Evolutionary conservation across 176 grass and related monocot genomes (phyloP).

Genomic region (Musa troglodytarum): DNA sequence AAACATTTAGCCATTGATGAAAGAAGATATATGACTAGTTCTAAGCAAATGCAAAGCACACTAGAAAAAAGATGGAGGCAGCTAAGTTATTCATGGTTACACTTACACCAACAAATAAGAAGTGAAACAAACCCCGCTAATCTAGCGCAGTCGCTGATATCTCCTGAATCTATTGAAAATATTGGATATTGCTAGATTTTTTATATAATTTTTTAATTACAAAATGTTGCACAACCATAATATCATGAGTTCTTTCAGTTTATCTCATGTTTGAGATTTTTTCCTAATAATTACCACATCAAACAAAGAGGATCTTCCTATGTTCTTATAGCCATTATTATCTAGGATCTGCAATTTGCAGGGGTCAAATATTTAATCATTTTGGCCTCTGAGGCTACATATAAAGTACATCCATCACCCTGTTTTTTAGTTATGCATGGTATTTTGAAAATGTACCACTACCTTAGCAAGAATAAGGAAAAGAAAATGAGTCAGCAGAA

Average conservation of each 20-base stretch:
- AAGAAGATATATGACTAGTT: too few relatives aligned
- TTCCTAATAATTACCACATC: background rate
- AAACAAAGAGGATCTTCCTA: background rate
- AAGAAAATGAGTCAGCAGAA: slow-evolving; percentile 17
- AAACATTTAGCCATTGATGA: background rate
- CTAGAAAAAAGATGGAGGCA: too few relatives aligned
- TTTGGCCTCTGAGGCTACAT: background rate
- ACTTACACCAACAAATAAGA: too few relatives aligned
- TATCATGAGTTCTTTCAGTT: background rate
- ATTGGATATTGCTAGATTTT: background rate
- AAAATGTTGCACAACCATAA: background rate
- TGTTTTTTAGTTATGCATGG: background rate
- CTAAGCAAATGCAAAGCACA: too few relatives aligned
- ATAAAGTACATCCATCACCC: background rate
- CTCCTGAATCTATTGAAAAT: background rate
- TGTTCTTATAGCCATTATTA: background rate
- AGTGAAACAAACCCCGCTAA: too few relatives aligned
- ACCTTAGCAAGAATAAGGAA: background rate
- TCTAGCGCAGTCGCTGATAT: background rate
- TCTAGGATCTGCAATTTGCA: too few relatives aligned
- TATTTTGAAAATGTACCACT: background rate
- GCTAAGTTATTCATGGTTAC: too few relatives aligned
- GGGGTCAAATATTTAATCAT: background rate
- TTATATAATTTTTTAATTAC: background rate
- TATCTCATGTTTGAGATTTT: background rate